phyloP scores from a whole-genome alignment of 2,329 filamentous ascomycete species.

The Penicillium sp. region DNA sequence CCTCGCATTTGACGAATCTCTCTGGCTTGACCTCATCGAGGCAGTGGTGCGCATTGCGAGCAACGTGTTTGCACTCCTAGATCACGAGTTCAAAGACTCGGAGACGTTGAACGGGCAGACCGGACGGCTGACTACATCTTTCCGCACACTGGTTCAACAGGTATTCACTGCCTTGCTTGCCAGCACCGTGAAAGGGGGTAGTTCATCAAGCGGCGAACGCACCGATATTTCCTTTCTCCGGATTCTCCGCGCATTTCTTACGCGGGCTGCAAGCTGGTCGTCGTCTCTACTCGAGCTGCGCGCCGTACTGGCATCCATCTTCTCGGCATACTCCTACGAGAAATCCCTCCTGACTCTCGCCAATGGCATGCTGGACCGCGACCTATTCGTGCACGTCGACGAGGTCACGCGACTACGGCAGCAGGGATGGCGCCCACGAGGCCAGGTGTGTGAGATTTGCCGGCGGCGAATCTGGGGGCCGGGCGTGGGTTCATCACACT shows the following conservation, averaged over 20 bases:
- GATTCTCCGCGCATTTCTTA: constrained; percentile 82
- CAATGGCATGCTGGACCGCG: constrained; percentile 79
- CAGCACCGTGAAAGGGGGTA: constrained; percentile 56
- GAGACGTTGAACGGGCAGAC: constrained; percentile 20
- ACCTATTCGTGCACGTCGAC: constrained; percentile 77
- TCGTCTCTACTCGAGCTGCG: constrained; percentile 84
- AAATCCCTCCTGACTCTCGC: constrained; percentile 81
- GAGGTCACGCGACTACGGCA: constrained; percentile 69
- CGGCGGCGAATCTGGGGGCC: constrained; percentile 81
- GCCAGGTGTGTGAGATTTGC: constrained; percentile 84
- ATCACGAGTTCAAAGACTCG: constrained; percentile 26
- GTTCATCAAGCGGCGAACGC: constrained; percentile 29
- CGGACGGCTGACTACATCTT: constrained; percentile 54
- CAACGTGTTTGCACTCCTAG: constrained; percentile 55
- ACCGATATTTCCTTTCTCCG: constrained; percentile 74
- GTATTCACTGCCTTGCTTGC: constrained; percentile 82
- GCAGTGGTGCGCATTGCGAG: constrained; percentile 59
- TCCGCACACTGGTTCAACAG: constrained; percentile 79
- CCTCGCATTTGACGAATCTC: constrained; percentile 55
- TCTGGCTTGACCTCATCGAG: constrained; percentile 64
- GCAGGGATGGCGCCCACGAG: constrained; percentile 80
- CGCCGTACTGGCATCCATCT: constrained; percentile 78
- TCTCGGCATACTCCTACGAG: constrained; percentile 93
- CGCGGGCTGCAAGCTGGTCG: constrained; percentile 71
- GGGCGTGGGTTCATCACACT: constrained; percentile 69